These are phyloP conservation scores for Neoboletus magnificus DNA, from an alignment of 768 basidiomycete genomes.

Conservation along the genomic window DNA sequence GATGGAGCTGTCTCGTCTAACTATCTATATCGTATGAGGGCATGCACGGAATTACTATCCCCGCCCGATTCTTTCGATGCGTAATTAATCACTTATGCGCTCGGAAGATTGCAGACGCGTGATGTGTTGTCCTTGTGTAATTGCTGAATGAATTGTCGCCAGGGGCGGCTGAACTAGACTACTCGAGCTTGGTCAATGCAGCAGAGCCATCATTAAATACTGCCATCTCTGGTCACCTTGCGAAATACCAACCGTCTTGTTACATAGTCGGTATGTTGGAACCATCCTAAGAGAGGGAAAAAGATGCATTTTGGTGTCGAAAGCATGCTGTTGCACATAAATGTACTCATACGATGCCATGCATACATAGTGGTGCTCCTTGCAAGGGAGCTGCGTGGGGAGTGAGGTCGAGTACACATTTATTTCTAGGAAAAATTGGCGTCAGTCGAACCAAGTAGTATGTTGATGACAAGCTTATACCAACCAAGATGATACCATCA, in stretches of 20 bases:
- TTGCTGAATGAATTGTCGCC: not conserved
- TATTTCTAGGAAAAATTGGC: constrained; percentile 19
- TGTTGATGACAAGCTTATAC: constrained; percentile 26
- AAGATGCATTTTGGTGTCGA: constrained; percentile 21
- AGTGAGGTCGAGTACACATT: constrained; percentile 9
- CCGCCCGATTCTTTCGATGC: not conserved
- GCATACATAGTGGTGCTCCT: constrained; percentile 18
- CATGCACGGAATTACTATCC: constrained; percentile 12
- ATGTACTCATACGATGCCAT: constrained; percentile 25
- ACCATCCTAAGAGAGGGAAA: not conserved
- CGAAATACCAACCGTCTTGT: not conserved
- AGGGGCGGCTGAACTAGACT: not conserved
- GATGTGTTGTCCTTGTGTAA: not conserved
- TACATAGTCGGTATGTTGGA: not conserved
- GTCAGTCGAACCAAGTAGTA: not conserved
- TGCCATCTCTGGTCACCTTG: not conserved
- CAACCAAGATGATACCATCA: constrained; percentile 93
- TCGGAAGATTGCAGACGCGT: not conserved
- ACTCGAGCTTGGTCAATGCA: not conserved
- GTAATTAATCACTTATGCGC: not conserved
- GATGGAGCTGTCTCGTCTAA: constrained; percentile 8
- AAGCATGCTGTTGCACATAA: constrained; percentile 25
- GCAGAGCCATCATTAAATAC: not conserved
- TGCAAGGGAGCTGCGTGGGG: not conserved
- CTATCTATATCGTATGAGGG: constrained; percentile 14